These are phyloP conservation scores for Citeromyces hawaiiensis DNA, from an alignment of 1,139 yeast species.

Conservation along the genomic window DNA sequence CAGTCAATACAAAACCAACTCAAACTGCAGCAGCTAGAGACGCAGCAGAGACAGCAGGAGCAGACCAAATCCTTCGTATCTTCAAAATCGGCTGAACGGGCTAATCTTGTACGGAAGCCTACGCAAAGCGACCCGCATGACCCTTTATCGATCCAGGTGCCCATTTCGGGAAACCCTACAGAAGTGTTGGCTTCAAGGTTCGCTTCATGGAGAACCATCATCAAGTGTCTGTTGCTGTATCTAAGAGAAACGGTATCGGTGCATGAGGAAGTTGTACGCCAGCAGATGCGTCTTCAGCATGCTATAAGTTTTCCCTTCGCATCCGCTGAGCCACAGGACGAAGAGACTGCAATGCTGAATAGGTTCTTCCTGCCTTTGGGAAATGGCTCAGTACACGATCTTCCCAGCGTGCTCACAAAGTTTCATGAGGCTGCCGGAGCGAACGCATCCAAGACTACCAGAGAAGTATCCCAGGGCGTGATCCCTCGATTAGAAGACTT, in stretches of 20 bases:
- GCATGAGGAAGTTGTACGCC: slow-evolving; percentile 72
- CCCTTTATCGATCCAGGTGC: slow-evolving; percentile 30
- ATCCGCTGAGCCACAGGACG: slow-evolving; percentile 9
- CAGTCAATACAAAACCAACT: slow-evolving; percentile 17
- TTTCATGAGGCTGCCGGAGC: slow-evolving; percentile 66
- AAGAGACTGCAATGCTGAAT: slow-evolving; percentile 21
- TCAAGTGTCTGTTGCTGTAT: slow-evolving; percentile 62
- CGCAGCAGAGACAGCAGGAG: slow-evolving; percentile 19
- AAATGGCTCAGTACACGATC: slow-evolving; percentile 69
- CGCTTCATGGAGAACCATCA: slow-evolving; percentile 74
- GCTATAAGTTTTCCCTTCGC: slow-evolving; percentile 49
- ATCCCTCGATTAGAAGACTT: slow-evolving; percentile 82
- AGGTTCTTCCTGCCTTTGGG: slow-evolving; percentile 61
- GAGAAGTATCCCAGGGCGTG: slow-evolving; percentile 54
- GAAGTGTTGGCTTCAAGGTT: slow-evolving; percentile 77
- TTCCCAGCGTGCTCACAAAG: slow-evolving; percentile 61
- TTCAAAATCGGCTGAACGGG: slow-evolving; percentile 13
- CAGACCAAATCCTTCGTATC: slow-evolving; percentile 20
- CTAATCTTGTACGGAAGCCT: slow-evolving; percentile 9
- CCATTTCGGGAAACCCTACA: slow-evolving; percentile 60
- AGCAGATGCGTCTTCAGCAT: slow-evolving; percentile 69
- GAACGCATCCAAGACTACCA: slow-evolving; percentile 51
- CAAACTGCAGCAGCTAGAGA: slow-evolving; percentile 17
- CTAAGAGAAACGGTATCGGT: slow-evolving; percentile 71
- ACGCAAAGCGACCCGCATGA: slow-evolving; percentile 22